Conservation (phyloP, 495 filamentous ascomycete genomes). For the Xylaria cubensis region DNA sequence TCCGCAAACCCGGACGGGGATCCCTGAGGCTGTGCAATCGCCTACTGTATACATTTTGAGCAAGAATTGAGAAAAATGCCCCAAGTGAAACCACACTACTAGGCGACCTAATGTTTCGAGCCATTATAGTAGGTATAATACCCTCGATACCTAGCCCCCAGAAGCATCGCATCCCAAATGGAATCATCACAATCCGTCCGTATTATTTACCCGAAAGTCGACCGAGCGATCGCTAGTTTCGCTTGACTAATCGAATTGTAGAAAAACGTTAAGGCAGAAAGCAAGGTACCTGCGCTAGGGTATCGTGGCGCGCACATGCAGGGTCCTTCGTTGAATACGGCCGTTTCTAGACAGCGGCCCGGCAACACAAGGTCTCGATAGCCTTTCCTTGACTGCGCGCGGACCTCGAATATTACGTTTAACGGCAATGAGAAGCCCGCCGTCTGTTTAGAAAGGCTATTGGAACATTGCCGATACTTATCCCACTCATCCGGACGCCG, state of each 20-base stretch:
- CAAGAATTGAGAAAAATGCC: neutral
- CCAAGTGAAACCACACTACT: neutral
- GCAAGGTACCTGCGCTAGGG: neutral
- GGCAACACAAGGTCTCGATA: neutral
- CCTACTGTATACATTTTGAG: neutral
- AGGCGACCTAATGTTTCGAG: neutral
- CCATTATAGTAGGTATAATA: neutral
- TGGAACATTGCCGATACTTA: neutral
- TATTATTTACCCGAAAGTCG: neutral
- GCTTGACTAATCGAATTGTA: neutral
- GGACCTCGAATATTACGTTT: neutral
- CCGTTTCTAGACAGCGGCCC: neutral
- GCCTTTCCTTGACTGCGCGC: neutral
- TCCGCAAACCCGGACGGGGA: slow-evolving; percentile 12
- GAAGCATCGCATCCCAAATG: neutral
- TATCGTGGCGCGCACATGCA: neutral
- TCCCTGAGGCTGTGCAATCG: slow-evolving; percentile 9
- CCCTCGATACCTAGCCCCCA: neutral
- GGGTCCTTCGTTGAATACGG: slow-evolving; percentile 4
- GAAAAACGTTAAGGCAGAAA: neutral
- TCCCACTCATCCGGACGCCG: neutral
- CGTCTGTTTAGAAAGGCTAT: neutral
- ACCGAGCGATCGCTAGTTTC: neutral
- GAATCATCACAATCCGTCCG: slow-evolving; percentile 6
- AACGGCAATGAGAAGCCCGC: neutral